phyloP scores from a whole-genome alignment of 169 alveolate genomes.

The Eimeria maxima region DNA sequence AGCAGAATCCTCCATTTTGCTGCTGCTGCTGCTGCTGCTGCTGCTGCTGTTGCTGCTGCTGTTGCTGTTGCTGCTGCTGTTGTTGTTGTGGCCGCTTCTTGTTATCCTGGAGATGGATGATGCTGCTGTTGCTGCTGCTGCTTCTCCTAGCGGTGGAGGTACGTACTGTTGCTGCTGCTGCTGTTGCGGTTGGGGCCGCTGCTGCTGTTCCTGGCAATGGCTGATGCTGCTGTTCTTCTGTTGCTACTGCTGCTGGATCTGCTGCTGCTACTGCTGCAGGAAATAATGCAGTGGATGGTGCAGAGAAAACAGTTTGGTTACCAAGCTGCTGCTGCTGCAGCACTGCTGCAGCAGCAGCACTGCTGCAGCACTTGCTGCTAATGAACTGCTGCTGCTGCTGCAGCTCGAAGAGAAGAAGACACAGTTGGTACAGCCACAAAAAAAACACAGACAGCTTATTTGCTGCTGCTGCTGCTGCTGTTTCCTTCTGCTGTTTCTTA shows the following conservation, averaged over 20 bases:
- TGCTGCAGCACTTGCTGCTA: background rate
- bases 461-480: too few species aligned
- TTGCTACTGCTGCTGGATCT: too few species aligned
- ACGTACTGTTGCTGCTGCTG: background rate
- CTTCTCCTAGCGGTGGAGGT: too few species aligned
- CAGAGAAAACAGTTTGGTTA: too few species aligned
- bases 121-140: constrained; percentile 31
- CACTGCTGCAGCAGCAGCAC: background rate
- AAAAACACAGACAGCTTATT: background rate
- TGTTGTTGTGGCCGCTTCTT: too few species aligned
- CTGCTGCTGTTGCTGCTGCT: background rate
- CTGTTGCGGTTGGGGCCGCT: background rate
- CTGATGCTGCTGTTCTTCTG: too few species aligned
- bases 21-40: background rate
- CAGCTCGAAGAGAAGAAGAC: background rate
- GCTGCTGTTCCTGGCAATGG: too few species aligned
- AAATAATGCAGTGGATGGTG: too few species aligned
- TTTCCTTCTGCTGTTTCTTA: too few species aligned
- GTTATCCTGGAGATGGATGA: too few species aligned
- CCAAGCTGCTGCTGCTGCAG: too few species aligned
- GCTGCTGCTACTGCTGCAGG: too few species aligned
- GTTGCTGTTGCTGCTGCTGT: background rate
- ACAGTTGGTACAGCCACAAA: background rate
- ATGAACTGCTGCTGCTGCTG: background rate
- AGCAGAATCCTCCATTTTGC: background rate